These are phyloP conservation scores for Cantharellus anzutake DNA, from an alignment of 768 basidiomycete species.

Conservation along the genomic window DNA sequence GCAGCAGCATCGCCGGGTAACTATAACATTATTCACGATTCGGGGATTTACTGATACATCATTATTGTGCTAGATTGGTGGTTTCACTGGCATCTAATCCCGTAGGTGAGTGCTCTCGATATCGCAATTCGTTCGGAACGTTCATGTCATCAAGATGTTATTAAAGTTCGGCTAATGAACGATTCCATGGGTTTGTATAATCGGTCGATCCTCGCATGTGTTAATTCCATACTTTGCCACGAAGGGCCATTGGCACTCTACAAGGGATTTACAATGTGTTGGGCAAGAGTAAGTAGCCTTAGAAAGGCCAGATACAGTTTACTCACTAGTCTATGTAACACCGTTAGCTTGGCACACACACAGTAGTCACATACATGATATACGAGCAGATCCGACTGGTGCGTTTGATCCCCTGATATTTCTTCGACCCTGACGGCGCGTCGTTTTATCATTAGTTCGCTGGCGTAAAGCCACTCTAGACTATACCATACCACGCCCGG, in stretches of 20 bases:
- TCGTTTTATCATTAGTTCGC: too few relatives aligned
- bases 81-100: conserved; percentile 22
- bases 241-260: conserved; percentile 20
- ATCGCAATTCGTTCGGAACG: neutral
- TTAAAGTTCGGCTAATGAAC: conserved; percentile 23
- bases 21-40: neutral
- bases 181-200: conserved; percentile 16
- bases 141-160: conserved; percentile 14
- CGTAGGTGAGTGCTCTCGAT: conserved; percentile 13
- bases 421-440: too few relatives aligned
- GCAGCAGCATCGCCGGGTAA: neutral
- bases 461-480: too few relatives aligned
- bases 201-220: conserved; percentile 17
- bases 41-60: neutral
- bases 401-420: neutral
- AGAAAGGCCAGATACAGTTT: neutral
- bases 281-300: conserved; percentile 17
- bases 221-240: conserved; percentile 14
- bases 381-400: conserved; percentile 18
- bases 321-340: neutral
- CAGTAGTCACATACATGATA: conserved; percentile 19
- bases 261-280: conserved; percentile 25
- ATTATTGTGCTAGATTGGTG: conserved; percentile 13
- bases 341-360: conserved; percentile 19
- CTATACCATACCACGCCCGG: too few relatives aligned